These are phyloP conservation scores for Lachancea nothofagi DNA, from an alignment of 805 yeast species.

Conservation along the genomic window DNA sequence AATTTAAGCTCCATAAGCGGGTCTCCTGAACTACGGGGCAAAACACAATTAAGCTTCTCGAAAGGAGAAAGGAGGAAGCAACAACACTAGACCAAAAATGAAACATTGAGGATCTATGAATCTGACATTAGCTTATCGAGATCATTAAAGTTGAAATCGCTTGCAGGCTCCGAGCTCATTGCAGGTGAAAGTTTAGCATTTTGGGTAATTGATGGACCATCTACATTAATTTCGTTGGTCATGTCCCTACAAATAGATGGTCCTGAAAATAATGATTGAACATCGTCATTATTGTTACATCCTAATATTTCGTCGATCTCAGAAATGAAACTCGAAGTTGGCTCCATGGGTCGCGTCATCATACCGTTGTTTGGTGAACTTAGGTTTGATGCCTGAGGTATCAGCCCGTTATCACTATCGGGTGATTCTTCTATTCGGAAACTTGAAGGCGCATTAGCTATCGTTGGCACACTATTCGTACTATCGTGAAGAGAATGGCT, in stretches of 20 bases:
- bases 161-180: constrained; percentile 21
- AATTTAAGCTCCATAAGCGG: too few relatives aligned
- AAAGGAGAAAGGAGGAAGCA: too few relatives aligned
- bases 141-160: constrained; percentile 27
- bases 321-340: constrained; percentile 9
- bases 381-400: constrained; percentile 5
- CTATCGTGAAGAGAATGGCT: constrained; percentile 8
- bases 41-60: too few relatives aligned
- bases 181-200: constrained; percentile 11
- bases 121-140: constrained; percentile 29
- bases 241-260: constrained; percentile 2
- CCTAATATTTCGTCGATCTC: constrained; percentile 12
- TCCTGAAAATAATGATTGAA: constrained; percentile 3
- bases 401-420: constrained; percentile 7
- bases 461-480: constrained; percentile 17
- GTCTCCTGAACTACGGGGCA: too few relatives aligned
- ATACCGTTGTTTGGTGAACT: constrained; percentile 2
- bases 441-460: constrained; percentile 16
- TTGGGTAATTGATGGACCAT: constrained; percentile 1
- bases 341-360: constrained; percentile 6
- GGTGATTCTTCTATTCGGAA: constrained; percentile 16
- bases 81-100: too few relatives aligned
- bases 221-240: constrained; percentile 1
- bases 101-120: not conserved
- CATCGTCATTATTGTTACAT: constrained; percentile 5